Conservation (phyloP, 1,139 yeast genomes). For the Torulaspora globosa region DNA sequence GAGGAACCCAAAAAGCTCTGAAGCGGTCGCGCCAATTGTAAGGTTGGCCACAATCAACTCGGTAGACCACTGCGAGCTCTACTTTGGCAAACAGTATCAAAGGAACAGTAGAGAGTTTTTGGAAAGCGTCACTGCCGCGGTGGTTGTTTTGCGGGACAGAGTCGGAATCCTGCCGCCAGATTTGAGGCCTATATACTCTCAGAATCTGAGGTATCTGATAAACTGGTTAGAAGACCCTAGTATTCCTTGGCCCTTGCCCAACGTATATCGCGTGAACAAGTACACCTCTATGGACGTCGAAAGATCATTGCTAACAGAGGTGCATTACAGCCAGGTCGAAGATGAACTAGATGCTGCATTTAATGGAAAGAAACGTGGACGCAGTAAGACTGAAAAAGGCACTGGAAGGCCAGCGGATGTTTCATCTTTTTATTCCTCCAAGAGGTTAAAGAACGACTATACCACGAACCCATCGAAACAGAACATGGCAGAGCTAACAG, state of each 20-base stretch:
- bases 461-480: slow-evolving; percentile 61
- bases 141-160: slow-evolving; percentile 75
- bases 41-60: slow-evolving; percentile 73
- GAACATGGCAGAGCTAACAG: slow-evolving; percentile 53
- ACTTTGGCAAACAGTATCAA: slow-evolving; percentile 41
- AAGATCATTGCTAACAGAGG: slow-evolving; percentile 72
- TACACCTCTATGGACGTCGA: slow-evolving; percentile 74
- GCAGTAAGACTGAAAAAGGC: slow-evolving; percentile 15
- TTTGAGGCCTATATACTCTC: slow-evolving; percentile 67
- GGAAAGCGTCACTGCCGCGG: slow-evolving; percentile 70
- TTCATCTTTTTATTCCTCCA: slow-evolving; percentile 51
- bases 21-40: slow-evolving; percentile 51
- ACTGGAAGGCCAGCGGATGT: slow-evolving; percentile 12
- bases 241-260: slow-evolving; percentile 75
- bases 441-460: slow-evolving; percentile 66
- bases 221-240: slow-evolving; percentile 51
- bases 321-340: slow-evolving; percentile 47
- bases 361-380: slow-evolving; percentile 28
- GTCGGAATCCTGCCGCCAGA: slow-evolving; percentile 86
- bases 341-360: slow-evolving; percentile 32
- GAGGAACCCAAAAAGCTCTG: slow-evolving; percentile 20
- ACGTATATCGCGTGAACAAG: slow-evolving; percentile 57
- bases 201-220: slow-evolving; percentile 57
- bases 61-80: slow-evolving; percentile 67
- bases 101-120: slow-evolving; percentile 45